phyloP scores from a whole-genome alignment of 768 basidiomycete species.

The Agrocybe pediades region DNA sequence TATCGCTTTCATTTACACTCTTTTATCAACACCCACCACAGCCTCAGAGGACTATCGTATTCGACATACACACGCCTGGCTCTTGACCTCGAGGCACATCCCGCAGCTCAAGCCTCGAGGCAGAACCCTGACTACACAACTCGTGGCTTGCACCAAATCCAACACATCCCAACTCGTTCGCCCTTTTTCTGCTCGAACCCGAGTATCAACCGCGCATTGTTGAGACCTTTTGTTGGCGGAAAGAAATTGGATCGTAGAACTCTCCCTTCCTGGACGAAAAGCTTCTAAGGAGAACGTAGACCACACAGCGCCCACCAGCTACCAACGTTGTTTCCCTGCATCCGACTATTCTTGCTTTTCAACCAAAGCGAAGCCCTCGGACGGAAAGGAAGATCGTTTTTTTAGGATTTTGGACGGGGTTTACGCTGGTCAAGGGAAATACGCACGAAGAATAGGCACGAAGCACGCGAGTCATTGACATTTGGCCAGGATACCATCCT shows the following conservation, averaged over 20 bases:
- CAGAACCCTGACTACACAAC: conserved; percentile 12
- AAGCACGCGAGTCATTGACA: conserved; percentile 21
- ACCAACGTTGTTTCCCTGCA: conserved; percentile 19
- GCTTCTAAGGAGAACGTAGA: neutral
- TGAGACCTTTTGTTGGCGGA: conserved; percentile 14
- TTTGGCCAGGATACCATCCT: conserved; percentile 29
- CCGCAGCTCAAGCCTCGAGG: conserved; percentile 1
- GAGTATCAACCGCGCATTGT: conserved; percentile 6
- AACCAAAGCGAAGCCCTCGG: neutral
- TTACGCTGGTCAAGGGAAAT: conserved; percentile 36
- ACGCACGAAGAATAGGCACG: conserved; percentile 6
- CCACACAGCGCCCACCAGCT: neutral
- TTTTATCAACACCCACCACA: conserved; percentile 2
- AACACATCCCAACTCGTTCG: conserved; percentile 9
- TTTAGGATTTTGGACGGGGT: conserved; percentile 41
- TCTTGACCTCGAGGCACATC: conserved; percentile 14
- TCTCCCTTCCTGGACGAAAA: neutral
- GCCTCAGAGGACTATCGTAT: neutral
- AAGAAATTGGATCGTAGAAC: neutral
- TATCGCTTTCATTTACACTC: conserved; percentile 6
- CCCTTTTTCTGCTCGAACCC: conserved; percentile 3
- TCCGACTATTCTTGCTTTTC: neutral
- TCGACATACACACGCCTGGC: neutral
- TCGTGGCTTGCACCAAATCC: conserved; percentile 17
- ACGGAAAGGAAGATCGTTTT: conserved; percentile 13